Evolutionary conservation across 108 stramenopile genomes (phyloP).

Genomic region (Cylindrotheca fusiformis): DNA sequence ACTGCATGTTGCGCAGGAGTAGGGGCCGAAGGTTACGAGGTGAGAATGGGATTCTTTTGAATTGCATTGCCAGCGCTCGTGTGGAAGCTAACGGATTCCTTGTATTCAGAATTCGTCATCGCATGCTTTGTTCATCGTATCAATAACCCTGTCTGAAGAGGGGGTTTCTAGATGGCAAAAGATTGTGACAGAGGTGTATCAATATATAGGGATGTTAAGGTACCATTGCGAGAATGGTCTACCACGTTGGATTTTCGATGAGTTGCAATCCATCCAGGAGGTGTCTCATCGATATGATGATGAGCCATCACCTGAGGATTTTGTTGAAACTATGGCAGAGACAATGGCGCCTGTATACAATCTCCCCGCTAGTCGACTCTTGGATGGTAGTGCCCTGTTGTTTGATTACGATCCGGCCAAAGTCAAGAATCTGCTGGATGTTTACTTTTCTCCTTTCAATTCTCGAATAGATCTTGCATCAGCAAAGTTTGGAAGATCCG

Average conservation of each 20-base stretch:
- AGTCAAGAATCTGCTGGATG: constrained; percentile 50
- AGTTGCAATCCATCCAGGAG: constrained; percentile 68
- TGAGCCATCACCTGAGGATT: constrained; percentile 71
- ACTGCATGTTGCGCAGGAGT: constrained; percentile 67
- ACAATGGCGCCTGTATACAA: constrained; percentile 59
- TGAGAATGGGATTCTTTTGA: neutral
- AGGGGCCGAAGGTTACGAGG: constrained; percentile 67
- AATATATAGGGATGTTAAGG: constrained; percentile 79
- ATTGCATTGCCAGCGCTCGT: neutral
- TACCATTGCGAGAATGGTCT: constrained; percentile 52
- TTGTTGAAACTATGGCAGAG: constrained; percentile 75
- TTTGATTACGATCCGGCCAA: constrained; percentile 63
- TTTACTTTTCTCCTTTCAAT: constrained; percentile 66
- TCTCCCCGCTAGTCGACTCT: constrained; percentile 63
- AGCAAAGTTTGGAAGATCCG: constrained; percentile 59
- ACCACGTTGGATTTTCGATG: constrained; percentile 76
- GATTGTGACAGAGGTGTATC: constrained; percentile 57
- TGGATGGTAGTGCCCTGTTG: constrained; percentile 70
- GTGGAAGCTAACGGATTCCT: too few relatives aligned
- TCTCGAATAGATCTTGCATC: constrained; percentile 75
- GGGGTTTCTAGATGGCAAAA: constrained; percentile 70
- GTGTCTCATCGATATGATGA: constrained; percentile 68
- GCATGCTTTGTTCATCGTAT: constrained; percentile 71
- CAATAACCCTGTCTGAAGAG: constrained; percentile 57
- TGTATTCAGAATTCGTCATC: constrained; percentile 48